Evolutionary conservation across 2,329 filamentous ascomycete species (phyloP).

Genomic region (Xylariaceae sp.): DNA sequence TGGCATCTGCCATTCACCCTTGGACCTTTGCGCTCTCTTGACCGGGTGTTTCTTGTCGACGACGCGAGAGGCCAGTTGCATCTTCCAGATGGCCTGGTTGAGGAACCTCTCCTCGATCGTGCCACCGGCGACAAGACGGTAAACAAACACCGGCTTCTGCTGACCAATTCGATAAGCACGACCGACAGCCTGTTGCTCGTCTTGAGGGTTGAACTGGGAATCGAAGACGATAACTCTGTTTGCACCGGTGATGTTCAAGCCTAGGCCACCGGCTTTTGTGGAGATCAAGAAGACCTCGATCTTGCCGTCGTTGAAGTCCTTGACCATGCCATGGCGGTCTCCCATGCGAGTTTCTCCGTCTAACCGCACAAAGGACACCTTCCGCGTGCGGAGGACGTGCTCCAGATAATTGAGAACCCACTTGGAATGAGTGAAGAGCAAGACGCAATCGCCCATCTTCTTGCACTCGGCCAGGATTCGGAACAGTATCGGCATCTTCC

Average conservation of each 20-base stretch:
- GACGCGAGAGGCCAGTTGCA: constrained; percentile 69
- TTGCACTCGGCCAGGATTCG: constrained; percentile 64
- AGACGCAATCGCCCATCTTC: constrained; percentile 61
- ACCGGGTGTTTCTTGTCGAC: constrained; percentile 77
- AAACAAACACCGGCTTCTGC: constrained; percentile 73
- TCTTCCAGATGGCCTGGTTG: constrained; percentile 75
- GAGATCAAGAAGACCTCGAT: constrained; percentile 71
- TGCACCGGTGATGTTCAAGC: constrained; percentile 76
- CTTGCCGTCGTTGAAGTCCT: constrained; percentile 59
- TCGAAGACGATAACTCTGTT: constrained; percentile 86
- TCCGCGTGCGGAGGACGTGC: constrained; percentile 44
- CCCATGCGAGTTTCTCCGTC: constrained; percentile 58
- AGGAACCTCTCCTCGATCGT: constrained; percentile 74
- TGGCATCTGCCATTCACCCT: constrained; percentile 56
- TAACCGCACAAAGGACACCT: constrained; percentile 51
- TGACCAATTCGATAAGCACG: constrained; percentile 84
- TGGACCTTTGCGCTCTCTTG: constrained; percentile 55
- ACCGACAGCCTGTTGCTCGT: constrained; percentile 83
- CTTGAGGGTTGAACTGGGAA: constrained; percentile 71
- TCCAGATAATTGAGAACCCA: constrained; percentile 65
- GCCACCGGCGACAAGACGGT: constrained; percentile 71
- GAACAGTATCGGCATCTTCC: constrained; percentile 63
- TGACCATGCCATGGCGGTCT: constrained; percentile 57
- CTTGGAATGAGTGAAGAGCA: constrained; percentile 75
- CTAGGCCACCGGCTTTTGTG: constrained; percentile 74